phyloP scores from a whole-genome alignment of 768 basidiomycete genomes.

The Tulasnella sp. region DNA sequence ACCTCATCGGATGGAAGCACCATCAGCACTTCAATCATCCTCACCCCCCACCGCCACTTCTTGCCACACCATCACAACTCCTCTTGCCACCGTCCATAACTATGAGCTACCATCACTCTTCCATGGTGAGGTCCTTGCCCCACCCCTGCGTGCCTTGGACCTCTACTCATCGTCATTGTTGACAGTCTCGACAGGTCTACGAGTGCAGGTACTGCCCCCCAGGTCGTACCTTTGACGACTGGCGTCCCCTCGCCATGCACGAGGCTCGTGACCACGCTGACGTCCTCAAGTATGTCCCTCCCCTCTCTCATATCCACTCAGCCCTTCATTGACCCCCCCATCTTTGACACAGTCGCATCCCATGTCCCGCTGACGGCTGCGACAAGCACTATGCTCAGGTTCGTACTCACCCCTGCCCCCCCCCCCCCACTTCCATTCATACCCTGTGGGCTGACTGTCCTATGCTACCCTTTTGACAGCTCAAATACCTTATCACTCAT shows the following conservation, averaged over 20 bases:
- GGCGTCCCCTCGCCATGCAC: not conserved
- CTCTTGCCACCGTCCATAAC: not conserved
- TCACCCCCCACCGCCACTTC: not conserved
- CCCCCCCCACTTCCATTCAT: not conserved
- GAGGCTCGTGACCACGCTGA: not conserved
- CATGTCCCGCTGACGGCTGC: conserved; percentile 12
- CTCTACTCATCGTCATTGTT: not conserved
- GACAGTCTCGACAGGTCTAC: not conserved
- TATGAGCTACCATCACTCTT: not conserved
- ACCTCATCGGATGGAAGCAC: not conserved
- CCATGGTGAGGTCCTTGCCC: not conserved
- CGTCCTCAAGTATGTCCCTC: not conserved
- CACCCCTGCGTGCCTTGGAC: not conserved
- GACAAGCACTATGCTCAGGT: conserved; percentile 13
- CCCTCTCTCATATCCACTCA: not conserved
- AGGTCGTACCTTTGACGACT: not conserved
- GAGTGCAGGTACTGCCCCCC: not conserved
- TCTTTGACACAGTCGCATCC: not conserved
- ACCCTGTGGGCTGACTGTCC: not conserved
- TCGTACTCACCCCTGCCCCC: not conserved
- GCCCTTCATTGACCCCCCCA: not conserved
- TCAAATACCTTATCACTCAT: conserved; percentile 15
- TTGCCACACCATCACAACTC: not conserved
- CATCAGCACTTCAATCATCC: not conserved
- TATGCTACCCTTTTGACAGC: not conserved